Conservation (phyloP, 2,329 filamentous ascomycete species). For the Nigrospora oryzae region DNA sequence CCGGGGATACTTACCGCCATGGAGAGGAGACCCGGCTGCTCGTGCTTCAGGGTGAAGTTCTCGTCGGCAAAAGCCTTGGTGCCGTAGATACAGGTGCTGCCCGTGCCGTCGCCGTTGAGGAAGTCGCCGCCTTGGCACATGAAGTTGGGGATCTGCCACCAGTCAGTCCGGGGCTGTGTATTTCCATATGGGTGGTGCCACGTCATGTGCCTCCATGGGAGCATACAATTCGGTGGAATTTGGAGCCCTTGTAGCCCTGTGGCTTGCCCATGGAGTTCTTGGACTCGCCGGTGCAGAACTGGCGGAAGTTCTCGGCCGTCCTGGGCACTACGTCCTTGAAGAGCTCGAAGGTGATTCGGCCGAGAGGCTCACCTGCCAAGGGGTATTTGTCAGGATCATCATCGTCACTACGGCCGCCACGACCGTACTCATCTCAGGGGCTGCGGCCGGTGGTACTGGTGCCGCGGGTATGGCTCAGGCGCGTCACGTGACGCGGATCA, state of each 20-base stretch:
- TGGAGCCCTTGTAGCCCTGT: constrained; percentile 89
- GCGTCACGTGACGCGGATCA: background rate
- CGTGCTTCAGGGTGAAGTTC: constrained; percentile 76
- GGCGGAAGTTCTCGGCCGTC: constrained; percentile 93
- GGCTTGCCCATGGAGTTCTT: constrained; percentile 70
- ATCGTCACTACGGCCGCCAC: background rate
- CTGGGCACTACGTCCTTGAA: constrained; percentile 77
- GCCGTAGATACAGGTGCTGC: constrained; percentile 82
- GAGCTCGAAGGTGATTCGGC: constrained; percentile 83
- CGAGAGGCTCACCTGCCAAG: constrained; percentile 67
- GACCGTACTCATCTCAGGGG: background rate
- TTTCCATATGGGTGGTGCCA: background rate
- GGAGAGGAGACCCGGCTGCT: constrained; percentile 69
- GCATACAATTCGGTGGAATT: constrained; percentile 86
- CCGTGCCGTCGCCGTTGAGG: constrained; percentile 85
- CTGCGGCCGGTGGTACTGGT: background rate
- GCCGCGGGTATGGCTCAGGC: background rate
- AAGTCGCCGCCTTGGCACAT: constrained; percentile 99
- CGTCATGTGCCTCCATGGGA: background rate
- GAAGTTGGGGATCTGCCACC: constrained; percentile 74
- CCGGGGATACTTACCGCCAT: constrained; percentile 66
- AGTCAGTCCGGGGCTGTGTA: background rate
- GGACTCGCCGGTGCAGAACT: constrained; percentile 91
- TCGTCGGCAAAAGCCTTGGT: constrained; percentile 81
- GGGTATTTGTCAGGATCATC: constrained; percentile 1